These are phyloP conservation scores for Aspergillus mulundensis DNA, from an alignment of 495 filamentous ascomycete species.

Conservation along the genomic window DNA sequence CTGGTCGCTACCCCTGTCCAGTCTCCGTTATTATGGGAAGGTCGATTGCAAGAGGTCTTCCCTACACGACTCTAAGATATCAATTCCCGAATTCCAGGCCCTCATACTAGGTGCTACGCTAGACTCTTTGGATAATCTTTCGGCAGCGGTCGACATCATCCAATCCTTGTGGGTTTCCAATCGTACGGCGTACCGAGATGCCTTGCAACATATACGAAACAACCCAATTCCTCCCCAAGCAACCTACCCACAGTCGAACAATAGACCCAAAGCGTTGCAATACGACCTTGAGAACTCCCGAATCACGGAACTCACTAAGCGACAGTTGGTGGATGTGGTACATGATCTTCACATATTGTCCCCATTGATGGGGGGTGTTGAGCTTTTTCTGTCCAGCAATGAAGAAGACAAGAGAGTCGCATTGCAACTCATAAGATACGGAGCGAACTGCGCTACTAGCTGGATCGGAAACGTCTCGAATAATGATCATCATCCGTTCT, in stretches of 20 bases:
- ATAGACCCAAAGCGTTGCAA: background rate
- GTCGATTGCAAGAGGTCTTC: constrained; percentile 5
- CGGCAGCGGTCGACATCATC: background rate
- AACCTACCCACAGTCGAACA: background rate
- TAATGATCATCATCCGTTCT: background rate
- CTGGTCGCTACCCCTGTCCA: constrained; percentile 1
- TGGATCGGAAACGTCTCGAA: constrained; percentile 2
- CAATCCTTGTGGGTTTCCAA: background rate
- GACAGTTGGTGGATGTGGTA: background rate
- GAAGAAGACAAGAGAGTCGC: background rate
- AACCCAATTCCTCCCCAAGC: background rate
- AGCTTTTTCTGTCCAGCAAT: background rate
- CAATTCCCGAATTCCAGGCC: background rate
- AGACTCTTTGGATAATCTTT: background rate
- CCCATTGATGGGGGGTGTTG: background rate
- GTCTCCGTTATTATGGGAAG: constrained; percentile 4
- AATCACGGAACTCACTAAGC: background rate
- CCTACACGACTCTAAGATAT: constrained; percentile 4
- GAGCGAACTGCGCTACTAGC: background rate
- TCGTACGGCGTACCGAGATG: background rate
- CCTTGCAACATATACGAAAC: background rate
- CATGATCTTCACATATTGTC: background rate
- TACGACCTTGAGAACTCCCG: background rate
- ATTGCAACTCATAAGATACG: constrained; percentile 8
- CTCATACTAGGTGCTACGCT: constrained; percentile 2